These are phyloP conservation scores for Erucastrum elatum DNA, from an alignment of 345 rosid genomes.

Conservation along the genomic window DNA sequence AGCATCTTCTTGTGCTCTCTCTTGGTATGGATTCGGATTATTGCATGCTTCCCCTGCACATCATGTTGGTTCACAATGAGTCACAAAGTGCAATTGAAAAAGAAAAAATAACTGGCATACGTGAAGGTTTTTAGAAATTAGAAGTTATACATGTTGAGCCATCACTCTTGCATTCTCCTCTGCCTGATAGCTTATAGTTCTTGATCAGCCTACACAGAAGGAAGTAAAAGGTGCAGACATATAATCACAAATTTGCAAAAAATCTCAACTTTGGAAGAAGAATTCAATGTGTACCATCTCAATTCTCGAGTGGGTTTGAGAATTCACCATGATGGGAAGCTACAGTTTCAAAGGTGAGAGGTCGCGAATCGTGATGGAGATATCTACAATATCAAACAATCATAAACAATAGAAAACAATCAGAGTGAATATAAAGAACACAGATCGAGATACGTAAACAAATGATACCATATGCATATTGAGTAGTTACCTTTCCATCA, in stretches of 20 bases:
- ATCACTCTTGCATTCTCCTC: too few species aligned
- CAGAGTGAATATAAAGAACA: neutral
- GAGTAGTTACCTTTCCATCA: neutral
- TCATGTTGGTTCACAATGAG: slow-evolving; percentile 9
- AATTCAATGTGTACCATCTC: neutral
- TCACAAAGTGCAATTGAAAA: slow-evolving; percentile 4
- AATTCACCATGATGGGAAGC: neutral
- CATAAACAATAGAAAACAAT: neutral
- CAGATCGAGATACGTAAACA: neutral
- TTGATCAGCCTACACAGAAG: slow-evolving; percentile 74
- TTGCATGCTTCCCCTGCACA: slow-evolving; percentile 72
- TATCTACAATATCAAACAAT: neutral
- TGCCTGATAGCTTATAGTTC: slow-evolving; percentile 67
- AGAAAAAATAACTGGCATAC: neutral
- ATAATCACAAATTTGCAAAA: neutral
- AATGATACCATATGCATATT: neutral
- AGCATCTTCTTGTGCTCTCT: slow-evolving; percentile 47
- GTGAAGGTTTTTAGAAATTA: neutral
- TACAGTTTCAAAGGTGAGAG: neutral
- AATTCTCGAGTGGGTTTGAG: neutral
- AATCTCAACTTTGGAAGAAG: neutral
- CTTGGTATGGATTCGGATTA: slow-evolving; percentile 68
- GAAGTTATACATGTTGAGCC: slow-evolving; percentile 53
- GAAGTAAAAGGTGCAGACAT: neutral
- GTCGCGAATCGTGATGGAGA: neutral